phyloP scores from a whole-genome alignment of 2,329 filamentous ascomycete species.

The Penicillium sp. region DNA sequence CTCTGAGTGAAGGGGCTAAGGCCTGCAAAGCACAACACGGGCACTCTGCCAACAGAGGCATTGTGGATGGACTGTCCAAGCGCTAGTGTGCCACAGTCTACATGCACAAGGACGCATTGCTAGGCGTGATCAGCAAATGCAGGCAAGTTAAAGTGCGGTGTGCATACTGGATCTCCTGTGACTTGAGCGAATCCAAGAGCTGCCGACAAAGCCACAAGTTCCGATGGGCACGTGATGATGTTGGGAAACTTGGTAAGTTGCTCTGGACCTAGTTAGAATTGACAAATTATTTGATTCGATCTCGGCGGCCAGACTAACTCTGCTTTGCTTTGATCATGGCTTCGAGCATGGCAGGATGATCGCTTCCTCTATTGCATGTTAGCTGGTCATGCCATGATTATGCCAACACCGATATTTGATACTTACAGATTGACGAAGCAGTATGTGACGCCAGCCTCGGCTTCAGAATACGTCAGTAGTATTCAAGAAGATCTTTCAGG shows the following conservation, averaged over 20 bases:
- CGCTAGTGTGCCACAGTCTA: conserved; percentile 76
- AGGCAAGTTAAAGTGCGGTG: not conserved
- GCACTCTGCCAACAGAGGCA: conserved; percentile 68
- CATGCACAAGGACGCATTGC: conserved; percentile 69
- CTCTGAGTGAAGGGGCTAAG: conserved; percentile 72
- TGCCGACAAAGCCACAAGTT: conserved; percentile 81
- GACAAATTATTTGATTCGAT: not conserved
- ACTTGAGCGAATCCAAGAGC: conserved; percentile 73
- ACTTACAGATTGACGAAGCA: conserved; percentile 47
- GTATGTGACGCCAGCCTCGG: conserved; percentile 36
- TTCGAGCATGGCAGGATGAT: conserved; percentile 71
- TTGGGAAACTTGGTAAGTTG: conserved; percentile 59
- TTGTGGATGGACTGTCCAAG: conserved; percentile 78
- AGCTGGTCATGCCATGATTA: not conserved
- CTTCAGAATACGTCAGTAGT: not conserved
- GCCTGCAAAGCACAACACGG: conserved; percentile 74
- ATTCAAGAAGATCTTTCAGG: not conserved
- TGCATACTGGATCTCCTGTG: conserved; percentile 60
- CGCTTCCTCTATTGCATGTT: conserved; percentile 36
- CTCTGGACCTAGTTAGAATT: not conserved
- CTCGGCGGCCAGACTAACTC: conserved; percentile 38
- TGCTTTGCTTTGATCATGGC: conserved; percentile 72
- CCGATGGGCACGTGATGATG: conserved; percentile 75
- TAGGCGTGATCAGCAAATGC: not conserved
- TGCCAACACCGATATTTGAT: no score